Base-by-base conservation (phyloP, 2,329 filamentous ascomycete species). In the Mycocentrospora acerina region DNA sequence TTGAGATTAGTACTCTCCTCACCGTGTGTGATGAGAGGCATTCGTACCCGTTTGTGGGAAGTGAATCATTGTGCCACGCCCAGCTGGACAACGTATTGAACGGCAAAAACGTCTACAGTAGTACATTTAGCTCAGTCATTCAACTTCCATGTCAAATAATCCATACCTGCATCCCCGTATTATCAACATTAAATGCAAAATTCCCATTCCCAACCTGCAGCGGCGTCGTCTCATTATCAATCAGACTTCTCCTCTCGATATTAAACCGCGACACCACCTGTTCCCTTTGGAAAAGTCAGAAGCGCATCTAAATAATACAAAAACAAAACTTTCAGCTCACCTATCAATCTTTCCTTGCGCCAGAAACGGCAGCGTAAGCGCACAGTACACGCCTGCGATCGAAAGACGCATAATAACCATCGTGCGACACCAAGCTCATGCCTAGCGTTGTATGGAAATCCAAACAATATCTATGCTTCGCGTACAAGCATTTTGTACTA, bases 171-270 rank as follows among this genome's bases (percentile, higher is more conserved):
- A 74, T 55, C 1, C 71, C 71, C 0, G 71, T 73, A 10, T 72
- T 64, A 46, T 73, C 71, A 4, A 67, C 66, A 24, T 71, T 71
- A 39, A 72, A 73, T 2, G 71, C 71, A 38, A 74, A 73, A 25
- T 72, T 64, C 1, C 71, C 71, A 44, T 74, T 74, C 4, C 71
- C 71, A 4, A 74, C 67, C 48, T 73, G 71, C 13, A 80, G 60
- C 1, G 77, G 77, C 3, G 77, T 80, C 1, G 61, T 64, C 12
- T 73, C 29, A 59, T 69, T n/a, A 69, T 53, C 44, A 9, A 58
- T 56, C 8, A 58, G 37, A 17, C 18, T 37, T 5, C 40, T 46
- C 4, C 55, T 44, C 11, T 55, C 27, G 13, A 56, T 47, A 13
- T 56, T 55, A 43, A 50, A 56, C 17, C 44, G 43, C 11, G 55